Evolutionary conservation across 495 filamentous ascomycete species (phyloP), one percentile per base, ranked within the genome.

Genomic region (Aspergillus sclerotioniger): DNA sequence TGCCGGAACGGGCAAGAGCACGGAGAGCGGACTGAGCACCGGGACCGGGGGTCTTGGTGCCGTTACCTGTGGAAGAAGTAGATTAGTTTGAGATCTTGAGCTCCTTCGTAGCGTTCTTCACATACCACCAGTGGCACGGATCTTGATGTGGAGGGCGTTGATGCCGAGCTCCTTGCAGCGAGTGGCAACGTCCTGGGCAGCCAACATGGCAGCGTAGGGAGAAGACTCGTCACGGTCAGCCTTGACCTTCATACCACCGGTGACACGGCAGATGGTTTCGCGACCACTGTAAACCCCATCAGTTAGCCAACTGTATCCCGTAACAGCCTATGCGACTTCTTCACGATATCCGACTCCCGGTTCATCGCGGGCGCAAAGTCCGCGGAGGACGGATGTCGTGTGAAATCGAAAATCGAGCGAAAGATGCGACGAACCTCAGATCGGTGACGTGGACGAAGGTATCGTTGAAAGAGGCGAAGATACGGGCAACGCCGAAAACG

Each of bases 241-340:
- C 88, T 99, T 99, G 84, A 99, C 94, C 85, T 99, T 99, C 94
- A 98, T 98, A 74, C 94, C 94, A 79, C 94, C 94, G 67, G 94
- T 99, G 59, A 99, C 92, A 88, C 94, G 92, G 86, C 83, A 87
- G 80, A 99, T 93, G 80, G 94, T 99, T 91, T 99, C 94, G 81
- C 94, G 94, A 81, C 94, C 94, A 80, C 91, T 96, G 85, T 82
- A 79, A 80, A 86, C 77, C 77, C 77, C 80, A 78, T 25, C 25
- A 71, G 80, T 90, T 80, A 90, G 86, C 80, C 76, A 81, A 41
- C 37, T 41, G 37, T 41, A 13, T 41, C 37, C 37, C n/a, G 37
- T n/a, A 25, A 16, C 5, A 16, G 19, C 17, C 29, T 68, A 60
- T 54, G 46, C 47, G 25, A n/a, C 25, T 33, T 51, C n/a, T 49